Percentiles rank a stretch among this genome's conserved stretches.
Evolutionary conservation across 495 filamentous ascomycete species (phyloP).

Genomic region (Penicillium verhagenii): DNA sequence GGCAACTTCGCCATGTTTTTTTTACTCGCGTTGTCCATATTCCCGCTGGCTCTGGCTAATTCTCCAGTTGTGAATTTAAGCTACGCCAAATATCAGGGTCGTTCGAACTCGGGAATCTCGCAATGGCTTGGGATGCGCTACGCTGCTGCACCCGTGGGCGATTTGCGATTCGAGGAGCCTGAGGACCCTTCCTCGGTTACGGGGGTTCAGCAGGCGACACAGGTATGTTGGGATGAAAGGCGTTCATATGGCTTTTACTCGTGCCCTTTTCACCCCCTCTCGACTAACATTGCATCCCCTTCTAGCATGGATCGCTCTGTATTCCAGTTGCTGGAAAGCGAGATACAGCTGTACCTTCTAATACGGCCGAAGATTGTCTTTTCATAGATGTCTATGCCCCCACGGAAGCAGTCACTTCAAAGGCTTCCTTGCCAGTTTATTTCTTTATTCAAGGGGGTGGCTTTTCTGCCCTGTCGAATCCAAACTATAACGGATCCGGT

Average conservation of each 20-base stretch:
- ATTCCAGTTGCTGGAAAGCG: constrained; percentile 42
- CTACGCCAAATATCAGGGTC: constrained; percentile 43
- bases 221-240: constrained; percentile 30
- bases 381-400: constrained; percentile 75
- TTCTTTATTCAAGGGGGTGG: constrained; percentile 79
- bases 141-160: constrained; percentile 57
- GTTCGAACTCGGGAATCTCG: constrained; percentile 42
- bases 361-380: constrained; percentile 68
- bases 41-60: constrained; percentile 19
- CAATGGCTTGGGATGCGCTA: constrained; percentile 68
- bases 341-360: constrained; percentile 24
- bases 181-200: constrained; percentile 46
- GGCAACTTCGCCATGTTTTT: constrained; percentile 7
- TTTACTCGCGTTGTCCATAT: constrained; percentile 16
- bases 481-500: constrained; percentile 63
- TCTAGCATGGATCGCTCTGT: constrained; percentile 52
- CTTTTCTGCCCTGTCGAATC: constrained; percentile 61
- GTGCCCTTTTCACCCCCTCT: too few species aligned
- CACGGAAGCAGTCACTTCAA: constrained; percentile 39
- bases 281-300: background rate
- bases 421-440: constrained; percentile 60
- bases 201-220: constrained; percentile 43
- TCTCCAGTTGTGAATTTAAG: constrained; percentile 39
- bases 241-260: background rate
- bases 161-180: constrained; percentile 59